Evolutionary conservation across 2,329 filamentous ascomycete genomes (phyloP).

Genomic region (Pseudopyricularia cyperi): DNA sequence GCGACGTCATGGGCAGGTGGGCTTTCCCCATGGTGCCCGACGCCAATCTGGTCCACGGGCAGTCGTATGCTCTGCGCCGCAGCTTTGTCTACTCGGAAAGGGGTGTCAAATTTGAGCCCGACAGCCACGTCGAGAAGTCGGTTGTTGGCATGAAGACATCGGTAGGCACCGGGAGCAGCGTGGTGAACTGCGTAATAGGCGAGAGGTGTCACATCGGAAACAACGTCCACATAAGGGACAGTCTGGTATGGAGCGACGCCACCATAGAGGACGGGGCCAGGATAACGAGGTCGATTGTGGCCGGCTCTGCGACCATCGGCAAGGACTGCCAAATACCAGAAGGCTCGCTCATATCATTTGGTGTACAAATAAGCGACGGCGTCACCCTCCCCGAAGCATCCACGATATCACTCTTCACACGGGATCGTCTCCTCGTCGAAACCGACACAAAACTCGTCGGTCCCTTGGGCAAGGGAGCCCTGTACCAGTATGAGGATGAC

Average conservation of each 20-base stretch:
- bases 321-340: constrained; percentile 54
- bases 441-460: constrained; percentile 35
- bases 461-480: constrained; percentile 33
- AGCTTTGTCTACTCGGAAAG: constrained; percentile 58
- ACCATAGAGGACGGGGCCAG: constrained; percentile 62
- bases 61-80: constrained; percentile 56
- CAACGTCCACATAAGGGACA: constrained; percentile 65
- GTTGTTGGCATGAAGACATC: constrained; percentile 66
- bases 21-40: constrained; percentile 82
- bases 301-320: constrained; percentile 58
- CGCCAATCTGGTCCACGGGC: constrained; percentile 66
- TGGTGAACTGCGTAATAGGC: constrained; percentile 71
- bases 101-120: constrained; percentile 59
- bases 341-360: constrained; percentile 69
- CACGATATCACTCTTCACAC: constrained; percentile 23
- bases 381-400: constrained; percentile 26
- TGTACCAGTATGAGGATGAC: constrained; percentile 34
- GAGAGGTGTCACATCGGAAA: constrained; percentile 75
- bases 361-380: constrained; percentile 57
- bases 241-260: constrained; percentile 80
- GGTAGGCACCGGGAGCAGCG: constrained; percentile 57
- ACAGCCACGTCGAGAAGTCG: constrained; percentile 56
- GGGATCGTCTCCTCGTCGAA: constrained; percentile 21
- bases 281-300: constrained; percentile 63
- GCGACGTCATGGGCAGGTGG: constrained; percentile 78